Percentiles rank a stretch among this genome's conserved stretches.
phyloP scores from a whole-genome alignment of 179 eudicot genomes.

The Beta macrorhiza region DNA sequence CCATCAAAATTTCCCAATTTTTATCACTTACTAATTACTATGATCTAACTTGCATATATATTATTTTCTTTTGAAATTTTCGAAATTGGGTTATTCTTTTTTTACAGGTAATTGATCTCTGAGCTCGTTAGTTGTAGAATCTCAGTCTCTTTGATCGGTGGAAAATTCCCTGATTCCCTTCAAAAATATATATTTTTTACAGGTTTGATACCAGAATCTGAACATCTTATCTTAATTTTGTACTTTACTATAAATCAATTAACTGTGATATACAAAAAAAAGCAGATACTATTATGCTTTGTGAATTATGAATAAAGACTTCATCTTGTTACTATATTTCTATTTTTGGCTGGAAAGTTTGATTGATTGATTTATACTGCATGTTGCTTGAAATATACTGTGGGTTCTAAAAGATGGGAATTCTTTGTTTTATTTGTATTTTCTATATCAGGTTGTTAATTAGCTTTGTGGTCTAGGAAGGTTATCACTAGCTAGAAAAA shows the following conservation, averaged over 20 bases:
- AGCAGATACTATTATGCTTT: not conserved
- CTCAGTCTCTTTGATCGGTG: not conserved
- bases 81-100: conserved; percentile 2
- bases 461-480: not conserved
- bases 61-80: not conserved
- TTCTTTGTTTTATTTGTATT: not conserved
- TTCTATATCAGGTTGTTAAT: not conserved
- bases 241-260: not conserved
- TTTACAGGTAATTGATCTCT: conserved; percentile 27
- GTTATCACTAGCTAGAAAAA: not conserved
- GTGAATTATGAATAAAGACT: not conserved
- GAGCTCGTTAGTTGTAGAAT: conserved; percentile 15
- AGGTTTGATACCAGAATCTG: conserved; percentile 32
- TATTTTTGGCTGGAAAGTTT: not conserved
- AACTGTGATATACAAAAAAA: not conserved
- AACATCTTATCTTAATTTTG: not conserved
- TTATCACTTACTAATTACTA: not conserved
- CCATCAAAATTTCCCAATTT: conserved; percentile 8
- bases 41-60: conserved; percentile 6
- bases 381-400: not conserved
- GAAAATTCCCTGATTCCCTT: conserved; percentile 20
- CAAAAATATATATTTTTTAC: conserved; percentile 2
- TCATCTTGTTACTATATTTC: not conserved
- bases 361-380: not conserved
- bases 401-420: not conserved